These are phyloP conservation scores for Bryoerythrophyllum caledonicum DNA, from an alignment of 225 moss, liverwort and hornwort genomes.

Conservation along the genomic window DNA sequence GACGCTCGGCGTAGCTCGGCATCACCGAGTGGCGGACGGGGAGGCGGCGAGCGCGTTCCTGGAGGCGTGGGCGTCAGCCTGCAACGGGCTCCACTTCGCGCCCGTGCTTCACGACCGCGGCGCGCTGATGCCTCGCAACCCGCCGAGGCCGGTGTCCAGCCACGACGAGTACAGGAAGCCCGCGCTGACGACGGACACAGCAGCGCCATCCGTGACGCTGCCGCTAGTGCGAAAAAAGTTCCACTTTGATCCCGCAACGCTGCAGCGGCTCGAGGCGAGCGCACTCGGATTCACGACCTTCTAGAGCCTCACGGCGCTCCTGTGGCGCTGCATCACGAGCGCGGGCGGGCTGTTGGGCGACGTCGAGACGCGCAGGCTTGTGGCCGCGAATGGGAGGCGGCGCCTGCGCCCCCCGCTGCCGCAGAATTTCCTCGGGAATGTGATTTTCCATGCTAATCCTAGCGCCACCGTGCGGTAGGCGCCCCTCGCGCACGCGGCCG, in stretches of 20 bases:
- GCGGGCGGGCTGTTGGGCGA: constrained; percentile 68
- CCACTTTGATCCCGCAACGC: constrained; percentile 55
- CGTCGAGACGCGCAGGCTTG: constrained; percentile 53
- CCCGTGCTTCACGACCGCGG: constrained; percentile 67
- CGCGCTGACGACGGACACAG: constrained; percentile 28
- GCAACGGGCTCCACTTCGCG: constrained; percentile 39
- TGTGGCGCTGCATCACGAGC: constrained; percentile 79
- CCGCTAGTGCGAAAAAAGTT: constrained; percentile 62
- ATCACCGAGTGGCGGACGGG: constrained; percentile 93
- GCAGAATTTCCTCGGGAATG: constrained; percentile 78
- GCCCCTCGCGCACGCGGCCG: constrained; percentile 66
- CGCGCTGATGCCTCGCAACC: constrained; percentile 57
- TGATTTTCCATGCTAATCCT: constrained; percentile 84
- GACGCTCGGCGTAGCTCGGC: constrained; percentile 79
- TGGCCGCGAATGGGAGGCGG: constrained; percentile 75
- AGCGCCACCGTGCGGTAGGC: constrained; percentile 50
- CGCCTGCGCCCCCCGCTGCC: constrained; percentile 49
- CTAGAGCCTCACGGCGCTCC: constrained; percentile 75
- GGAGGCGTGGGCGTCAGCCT: constrained; percentile 68
- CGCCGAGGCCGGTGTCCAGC: constrained; percentile 62
- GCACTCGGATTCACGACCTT: constrained; percentile 69
- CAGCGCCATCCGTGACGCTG: constrained; percentile 7
- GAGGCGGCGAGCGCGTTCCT: constrained; percentile 73
- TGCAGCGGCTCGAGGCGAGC: constrained; percentile 62
- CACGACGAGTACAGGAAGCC: constrained; percentile 77